Conservation (phyloP, 2,329 filamentous ascomycete species). For the Orbilia ellipsospora region DNA sequence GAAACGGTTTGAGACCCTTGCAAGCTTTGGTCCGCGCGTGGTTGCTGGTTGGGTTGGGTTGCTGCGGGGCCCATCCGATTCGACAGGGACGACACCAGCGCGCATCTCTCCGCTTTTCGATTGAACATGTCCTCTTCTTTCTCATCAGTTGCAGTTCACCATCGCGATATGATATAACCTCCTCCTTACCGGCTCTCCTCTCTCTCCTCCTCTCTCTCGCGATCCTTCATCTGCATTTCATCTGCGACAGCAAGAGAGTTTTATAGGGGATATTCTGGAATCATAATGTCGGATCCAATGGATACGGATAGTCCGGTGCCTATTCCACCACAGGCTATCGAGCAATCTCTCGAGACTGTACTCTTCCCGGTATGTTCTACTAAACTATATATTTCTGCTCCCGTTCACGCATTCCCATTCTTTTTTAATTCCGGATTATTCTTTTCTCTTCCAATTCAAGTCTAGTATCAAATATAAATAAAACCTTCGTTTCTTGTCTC, state of each 20-base stretch:
- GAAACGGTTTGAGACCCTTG: too few species aligned
- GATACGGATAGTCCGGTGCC: slow-evolving; percentile 29
- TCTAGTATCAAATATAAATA: background rate
- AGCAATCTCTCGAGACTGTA: slow-evolving; percentile 46
- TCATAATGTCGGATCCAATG: slow-evolving; percentile 45
- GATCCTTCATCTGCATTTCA: background rate
- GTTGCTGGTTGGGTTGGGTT: too few species aligned
- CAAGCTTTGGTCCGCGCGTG: too few species aligned
- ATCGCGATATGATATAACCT: slow-evolving; percentile 9
- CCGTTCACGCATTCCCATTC: background rate
- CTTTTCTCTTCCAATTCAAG: background rate
- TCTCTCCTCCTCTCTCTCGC: background rate
- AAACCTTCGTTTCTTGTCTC: background rate
- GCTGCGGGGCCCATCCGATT: too few species aligned
- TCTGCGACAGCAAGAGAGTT: background rate
- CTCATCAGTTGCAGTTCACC: background rate
- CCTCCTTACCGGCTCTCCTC: background rate
- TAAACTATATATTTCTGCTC: background rate
- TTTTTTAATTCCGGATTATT: background rate
- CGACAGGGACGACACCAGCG: slow-evolving; percentile 2
- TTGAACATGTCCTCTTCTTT: too few species aligned
- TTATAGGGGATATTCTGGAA: background rate
- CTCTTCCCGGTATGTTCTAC: slow-evolving; percentile 35
- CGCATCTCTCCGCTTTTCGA: too few species aligned
- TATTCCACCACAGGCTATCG: slow-evolving; percentile 11